Evolutionary conservation across 1,139 yeast species (phyloP).

Genomic region (Geotrichum carabidarum): DNA sequence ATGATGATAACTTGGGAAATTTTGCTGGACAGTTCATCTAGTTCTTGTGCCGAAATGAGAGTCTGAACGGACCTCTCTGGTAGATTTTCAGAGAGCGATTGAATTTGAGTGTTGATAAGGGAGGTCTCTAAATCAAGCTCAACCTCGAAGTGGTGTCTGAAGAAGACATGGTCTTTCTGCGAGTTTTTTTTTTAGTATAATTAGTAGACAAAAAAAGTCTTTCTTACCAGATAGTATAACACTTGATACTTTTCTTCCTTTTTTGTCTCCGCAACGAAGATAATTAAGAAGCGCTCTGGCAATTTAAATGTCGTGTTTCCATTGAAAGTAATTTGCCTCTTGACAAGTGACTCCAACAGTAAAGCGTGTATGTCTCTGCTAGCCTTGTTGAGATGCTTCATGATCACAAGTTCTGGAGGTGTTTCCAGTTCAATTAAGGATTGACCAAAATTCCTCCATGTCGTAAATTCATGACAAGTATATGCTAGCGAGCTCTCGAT

Average conservation of each 20-base stretch:
- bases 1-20: slow-evolving; percentile 35
- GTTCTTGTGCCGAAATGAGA: slow-evolving; percentile 1
- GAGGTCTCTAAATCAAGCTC: slow-evolving; percentile 7
- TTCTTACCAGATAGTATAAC: slow-evolving; percentile 3
- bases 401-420: slow-evolving; percentile 23
- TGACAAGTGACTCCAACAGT: slow-evolving; percentile 26
- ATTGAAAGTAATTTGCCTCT: slow-evolving; percentile 2
- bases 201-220: background rate
- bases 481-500: background rate
- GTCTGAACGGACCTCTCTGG: slow-evolving; percentile 11
- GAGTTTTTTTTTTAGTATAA: background rate
- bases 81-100: slow-evolving; percentile 1
- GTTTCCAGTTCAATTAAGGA: background rate
- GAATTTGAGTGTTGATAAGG: slow-evolving; percentile 1
- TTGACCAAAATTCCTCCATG: slow-evolving; percentile 12
- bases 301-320: slow-evolving; percentile 7
- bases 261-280: slow-evolving; percentile 10
- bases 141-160: slow-evolving; percentile 16
- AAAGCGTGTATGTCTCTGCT: slow-evolving; percentile 28
- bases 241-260: slow-evolving; percentile 1
- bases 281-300: slow-evolving; percentile 20
- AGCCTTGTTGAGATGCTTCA: slow-evolving; percentile 30
- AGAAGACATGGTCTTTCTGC: slow-evolving; percentile 20
- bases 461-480: slow-evolving; percentile 13
- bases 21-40: slow-evolving; percentile 5